Conservation (phyloP, 2,329 filamentous ascomycete genomes). For the Paecilomyces dactylethromorphus region DNA sequence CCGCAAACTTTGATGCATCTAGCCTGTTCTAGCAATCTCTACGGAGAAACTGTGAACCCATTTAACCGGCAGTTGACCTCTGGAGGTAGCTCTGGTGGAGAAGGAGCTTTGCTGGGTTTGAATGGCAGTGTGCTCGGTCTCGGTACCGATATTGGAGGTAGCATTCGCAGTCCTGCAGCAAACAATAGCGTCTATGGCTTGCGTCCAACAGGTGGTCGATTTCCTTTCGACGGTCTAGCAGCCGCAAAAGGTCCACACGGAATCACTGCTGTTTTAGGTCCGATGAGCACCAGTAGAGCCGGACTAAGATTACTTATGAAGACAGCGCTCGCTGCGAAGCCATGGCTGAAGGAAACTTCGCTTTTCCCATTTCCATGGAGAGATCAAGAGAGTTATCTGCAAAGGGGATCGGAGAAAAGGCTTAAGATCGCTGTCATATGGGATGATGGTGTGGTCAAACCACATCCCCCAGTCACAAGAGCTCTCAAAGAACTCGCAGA, state of each 20-base stretch:
- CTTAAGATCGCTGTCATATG: conserved; percentile 53
- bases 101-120: neutral
- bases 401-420: conserved; percentile 26
- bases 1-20: conserved; percentile 13
- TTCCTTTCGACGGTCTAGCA: conserved; percentile 34
- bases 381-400: conserved; percentile 14
- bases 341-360: conserved; percentile 48
- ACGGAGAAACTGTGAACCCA: neutral
- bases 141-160: conserved; percentile 33
- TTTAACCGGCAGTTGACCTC: neutral
- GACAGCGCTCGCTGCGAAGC: conserved; percentile 34
- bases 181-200: conserved; percentile 35
- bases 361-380: conserved; percentile 50
- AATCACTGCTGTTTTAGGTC: conserved; percentile 33
- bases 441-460: conserved; percentile 54
- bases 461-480: conserved; percentile 56
- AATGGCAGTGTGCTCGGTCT: conserved; percentile 8
- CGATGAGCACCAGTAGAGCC: conserved; percentile 46
- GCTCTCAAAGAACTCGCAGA: conserved; percentile 43
- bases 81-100: neutral
- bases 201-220: conserved; percentile 33
- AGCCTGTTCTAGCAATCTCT: neutral
- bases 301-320: conserved; percentile 41
- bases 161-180: conserved; percentile 32
- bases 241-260: conserved; percentile 10